Percentiles rank a stretch among this genome's conserved stretches.
Evolutionary conservation across 116 monocot species (phyloP).

Genomic region (Cymodocea nodosa): DNA sequence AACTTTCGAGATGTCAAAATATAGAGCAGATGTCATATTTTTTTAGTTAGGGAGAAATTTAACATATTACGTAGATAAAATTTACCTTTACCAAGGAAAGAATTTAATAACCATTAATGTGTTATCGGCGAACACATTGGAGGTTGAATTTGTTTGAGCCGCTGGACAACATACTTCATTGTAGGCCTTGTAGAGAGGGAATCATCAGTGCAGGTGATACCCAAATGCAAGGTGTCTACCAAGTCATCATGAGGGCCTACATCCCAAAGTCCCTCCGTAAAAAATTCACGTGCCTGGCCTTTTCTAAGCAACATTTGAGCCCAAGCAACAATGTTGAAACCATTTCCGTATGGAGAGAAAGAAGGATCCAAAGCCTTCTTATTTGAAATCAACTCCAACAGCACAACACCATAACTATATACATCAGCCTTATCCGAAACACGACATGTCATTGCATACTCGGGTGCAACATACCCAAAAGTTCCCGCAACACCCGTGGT

Average conservation of each 20-base stretch:
- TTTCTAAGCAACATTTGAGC: conserved; percentile 73
- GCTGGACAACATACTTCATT: conserved; percentile 80
- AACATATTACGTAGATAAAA: not conserved
- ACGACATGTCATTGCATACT: conserved; percentile 96
- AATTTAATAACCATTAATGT: not conserved
- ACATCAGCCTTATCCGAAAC: conserved; percentile 99
- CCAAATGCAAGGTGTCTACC: conserved; percentile 70
- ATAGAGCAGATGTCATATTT: too few relatives aligned
- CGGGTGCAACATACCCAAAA: conserved; percentile 95
- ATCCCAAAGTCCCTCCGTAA: conserved; percentile 83
- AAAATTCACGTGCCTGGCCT: conserved; percentile 70
- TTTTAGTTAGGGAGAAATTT: not conserved
- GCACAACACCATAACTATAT: conserved; percentile 92
- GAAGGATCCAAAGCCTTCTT: conserved; percentile 96
- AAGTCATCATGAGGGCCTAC: conserved; percentile 77
- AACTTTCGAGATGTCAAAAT: too few relatives aligned
- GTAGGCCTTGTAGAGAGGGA: conserved; percentile 61
- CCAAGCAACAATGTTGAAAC: conserved; percentile 92
- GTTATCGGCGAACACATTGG: conserved; percentile 14
- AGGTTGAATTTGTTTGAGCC: conserved; percentile 67
- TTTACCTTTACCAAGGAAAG: not conserved
- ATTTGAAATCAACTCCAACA: conserved; percentile 81
- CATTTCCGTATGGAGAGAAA: conserved; percentile 90
- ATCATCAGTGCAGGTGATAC: conserved; percentile 74
- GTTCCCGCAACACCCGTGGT: conserved; percentile 97